These are phyloP conservation scores for Dipodascus albidus DNA, from an alignment of 805 yeast species.

Conservation along the genomic window DNA sequence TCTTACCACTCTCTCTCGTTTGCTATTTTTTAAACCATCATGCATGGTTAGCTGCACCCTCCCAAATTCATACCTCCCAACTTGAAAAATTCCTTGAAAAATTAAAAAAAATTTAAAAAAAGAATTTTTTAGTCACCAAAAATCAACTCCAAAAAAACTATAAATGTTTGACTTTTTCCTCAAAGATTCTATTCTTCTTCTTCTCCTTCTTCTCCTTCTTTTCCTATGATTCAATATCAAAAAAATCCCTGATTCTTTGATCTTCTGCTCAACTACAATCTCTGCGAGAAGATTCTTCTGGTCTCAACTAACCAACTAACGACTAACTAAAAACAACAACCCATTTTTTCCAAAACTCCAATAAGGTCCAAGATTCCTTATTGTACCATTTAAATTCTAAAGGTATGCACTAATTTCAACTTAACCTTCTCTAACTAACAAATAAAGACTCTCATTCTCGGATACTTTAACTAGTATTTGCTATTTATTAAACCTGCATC, in stretches of 20 bases:
- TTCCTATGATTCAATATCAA: conserved; percentile 4
- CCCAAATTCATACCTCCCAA: neutral
- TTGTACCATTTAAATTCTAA: conserved; percentile 6
- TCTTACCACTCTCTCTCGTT: neutral
- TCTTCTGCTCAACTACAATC: neutral
- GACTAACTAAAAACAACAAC: conserved; percentile 5
- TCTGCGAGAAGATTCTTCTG: conserved; percentile 1
- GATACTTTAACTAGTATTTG: neutral
- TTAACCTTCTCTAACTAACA: neutral
- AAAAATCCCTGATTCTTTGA: neutral
- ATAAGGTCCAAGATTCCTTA: neutral
- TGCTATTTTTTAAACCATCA: neutral
- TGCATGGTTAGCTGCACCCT: neutral
- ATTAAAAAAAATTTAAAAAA: neutral
- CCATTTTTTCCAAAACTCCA: conserved; percentile 2
- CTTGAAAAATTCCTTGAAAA: neutral
- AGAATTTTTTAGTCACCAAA: conserved; percentile 3
- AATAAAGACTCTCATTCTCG: neutral
- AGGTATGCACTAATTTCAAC: conserved; percentile 3
- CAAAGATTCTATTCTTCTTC: conserved; percentile 3
- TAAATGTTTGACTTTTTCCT: conserved; percentile 4
- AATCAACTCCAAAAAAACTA: neutral
- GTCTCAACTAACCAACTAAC: conserved; percentile 1
- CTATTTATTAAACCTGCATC: neutral
- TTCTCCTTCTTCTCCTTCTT: conserved; percentile 5